Percentiles rank a stretch among this genome's conserved stretches.
phyloP scores from a whole-genome alignment of 164 flowering plant genomes.

The Macadamia integrifolia region DNA sequence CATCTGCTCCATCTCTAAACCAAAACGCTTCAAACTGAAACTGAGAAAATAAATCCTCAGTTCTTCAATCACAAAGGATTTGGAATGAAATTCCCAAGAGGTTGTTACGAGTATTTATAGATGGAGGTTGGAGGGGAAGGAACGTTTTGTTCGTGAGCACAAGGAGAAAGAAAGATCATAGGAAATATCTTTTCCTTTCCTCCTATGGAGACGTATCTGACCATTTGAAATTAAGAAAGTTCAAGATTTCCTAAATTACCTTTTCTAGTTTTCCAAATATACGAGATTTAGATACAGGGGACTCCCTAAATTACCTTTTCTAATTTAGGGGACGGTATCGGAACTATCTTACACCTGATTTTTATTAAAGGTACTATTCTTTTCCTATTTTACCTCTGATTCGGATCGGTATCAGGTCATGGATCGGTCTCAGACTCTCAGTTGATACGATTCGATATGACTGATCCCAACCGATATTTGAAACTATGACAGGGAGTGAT shows the following conservation, averaged over 20 bases:
- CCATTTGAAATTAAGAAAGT: no score
- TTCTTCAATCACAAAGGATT: not conserved
- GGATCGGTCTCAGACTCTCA: no score
- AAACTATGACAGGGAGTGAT: no score
- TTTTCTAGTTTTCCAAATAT: not conserved
- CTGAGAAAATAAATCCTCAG: not conserved
- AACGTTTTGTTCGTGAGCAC: not conserved
- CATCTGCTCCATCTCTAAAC: conserved; percentile 13
- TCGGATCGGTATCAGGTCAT: no score
- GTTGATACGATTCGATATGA: no score
- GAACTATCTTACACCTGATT: no score
- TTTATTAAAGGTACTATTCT: no score
- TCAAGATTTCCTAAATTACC: not conserved
- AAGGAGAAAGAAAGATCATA: not conserved
- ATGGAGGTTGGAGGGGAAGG: not conserved
- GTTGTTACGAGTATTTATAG: not conserved
- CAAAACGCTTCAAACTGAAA: not conserved
- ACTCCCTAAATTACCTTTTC: no score
- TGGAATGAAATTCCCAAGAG: not conserved
- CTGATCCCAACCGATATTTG: no score
- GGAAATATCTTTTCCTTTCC: conserved; percentile 1
- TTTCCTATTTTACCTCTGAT: no score
- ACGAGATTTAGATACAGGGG: no score
- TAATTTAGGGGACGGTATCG: no score
- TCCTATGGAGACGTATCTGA: conserved; percentile 1